phyloP scores from a whole-genome alignment of 176 grass and related monocot genomes.

The Areca catechu region DNA sequence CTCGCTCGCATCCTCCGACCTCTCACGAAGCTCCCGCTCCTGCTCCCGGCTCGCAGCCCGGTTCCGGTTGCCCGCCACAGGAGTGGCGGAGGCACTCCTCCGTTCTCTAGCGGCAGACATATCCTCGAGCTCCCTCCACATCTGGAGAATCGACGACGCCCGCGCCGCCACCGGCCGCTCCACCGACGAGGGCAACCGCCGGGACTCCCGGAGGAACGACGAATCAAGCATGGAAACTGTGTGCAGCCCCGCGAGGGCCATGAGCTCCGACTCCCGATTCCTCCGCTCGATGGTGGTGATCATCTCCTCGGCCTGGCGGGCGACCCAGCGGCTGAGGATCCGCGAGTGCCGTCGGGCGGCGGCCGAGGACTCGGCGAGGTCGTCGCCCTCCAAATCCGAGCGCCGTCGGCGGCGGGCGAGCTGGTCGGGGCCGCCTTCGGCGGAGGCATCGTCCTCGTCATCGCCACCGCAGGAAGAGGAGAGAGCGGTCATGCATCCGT shows the following conservation, averaged over 20 bases:
- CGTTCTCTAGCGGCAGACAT: conserved; percentile 7
- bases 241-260: conserved; percentile 34
- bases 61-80: background rate
- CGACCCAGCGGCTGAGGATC: conserved; percentile 21
- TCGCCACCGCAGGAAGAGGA: conserved; percentile 9
- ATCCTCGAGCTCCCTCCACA: conserved; percentile 22
- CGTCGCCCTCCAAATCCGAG: background rate
- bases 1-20: conserved; percentile 46
- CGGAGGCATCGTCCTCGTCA: background rate
- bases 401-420: background rate
- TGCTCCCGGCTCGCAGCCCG: conserved; percentile 7
- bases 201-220: conserved; percentile 28
- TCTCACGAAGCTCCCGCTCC: conserved; percentile 9
- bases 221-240: conserved; percentile 37
- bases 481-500: conserved; percentile 15
- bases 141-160: conserved; percentile 31
- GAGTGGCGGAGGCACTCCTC: background rate
- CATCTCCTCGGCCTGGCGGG: conserved; percentile 26
- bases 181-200: conserved; percentile 27
- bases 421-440: background rate
- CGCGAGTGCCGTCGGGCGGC: conserved; percentile 11
- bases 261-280: conserved; percentile 31
- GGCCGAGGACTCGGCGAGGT: conserved; percentile 5
- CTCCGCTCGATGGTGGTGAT: conserved; percentile 30
- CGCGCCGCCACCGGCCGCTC: conserved; percentile 24